Evolutionary conservation across 129 eudicot species (phyloP).

Genomic region (Smallanthus sonchifolius): DNA sequence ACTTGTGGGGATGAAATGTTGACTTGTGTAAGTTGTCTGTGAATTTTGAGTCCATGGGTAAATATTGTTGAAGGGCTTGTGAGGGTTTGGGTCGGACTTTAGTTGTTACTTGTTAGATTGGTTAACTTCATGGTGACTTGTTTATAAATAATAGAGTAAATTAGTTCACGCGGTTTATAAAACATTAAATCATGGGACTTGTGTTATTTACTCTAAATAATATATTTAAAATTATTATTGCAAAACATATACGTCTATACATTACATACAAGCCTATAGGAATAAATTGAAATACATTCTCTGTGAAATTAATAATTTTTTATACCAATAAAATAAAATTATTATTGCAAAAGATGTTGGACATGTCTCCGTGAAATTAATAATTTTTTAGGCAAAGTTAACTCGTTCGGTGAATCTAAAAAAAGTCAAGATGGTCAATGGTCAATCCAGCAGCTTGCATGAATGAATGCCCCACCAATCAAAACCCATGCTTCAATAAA

Average conservation of each 20-base stretch:
- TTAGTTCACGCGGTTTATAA: too few relatives aligned
- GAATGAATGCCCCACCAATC: constrained; percentile 79
- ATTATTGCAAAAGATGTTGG: too few relatives aligned
- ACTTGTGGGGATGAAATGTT: constrained; percentile 33
- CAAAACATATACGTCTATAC: neutral
- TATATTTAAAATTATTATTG: too few relatives aligned
- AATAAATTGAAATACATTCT: neutral
- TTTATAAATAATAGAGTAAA: neutral
- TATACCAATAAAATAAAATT: neutral
- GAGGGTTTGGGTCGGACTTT: neutral
- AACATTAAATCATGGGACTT: too few relatives aligned
- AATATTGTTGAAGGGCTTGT: neutral
- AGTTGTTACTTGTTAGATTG: neutral
- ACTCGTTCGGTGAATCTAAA: constrained; percentile 70
- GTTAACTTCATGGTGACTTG: neutral
- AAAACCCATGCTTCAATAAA: constrained; percentile 40
- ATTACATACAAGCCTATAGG: neutral
- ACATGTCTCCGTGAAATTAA: constrained; percentile 97
- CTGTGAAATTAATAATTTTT: too few relatives aligned
- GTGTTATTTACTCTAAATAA: neutral
- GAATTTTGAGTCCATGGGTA: neutral
- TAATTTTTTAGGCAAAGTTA: constrained; percentile 64
- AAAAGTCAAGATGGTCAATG: constrained; percentile 78
- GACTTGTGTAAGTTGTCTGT: neutral
- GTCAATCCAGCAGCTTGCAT: constrained; percentile 86